Conservation (phyloP, 805 yeast genomes). For the Ogataea populi-albae region DNA sequence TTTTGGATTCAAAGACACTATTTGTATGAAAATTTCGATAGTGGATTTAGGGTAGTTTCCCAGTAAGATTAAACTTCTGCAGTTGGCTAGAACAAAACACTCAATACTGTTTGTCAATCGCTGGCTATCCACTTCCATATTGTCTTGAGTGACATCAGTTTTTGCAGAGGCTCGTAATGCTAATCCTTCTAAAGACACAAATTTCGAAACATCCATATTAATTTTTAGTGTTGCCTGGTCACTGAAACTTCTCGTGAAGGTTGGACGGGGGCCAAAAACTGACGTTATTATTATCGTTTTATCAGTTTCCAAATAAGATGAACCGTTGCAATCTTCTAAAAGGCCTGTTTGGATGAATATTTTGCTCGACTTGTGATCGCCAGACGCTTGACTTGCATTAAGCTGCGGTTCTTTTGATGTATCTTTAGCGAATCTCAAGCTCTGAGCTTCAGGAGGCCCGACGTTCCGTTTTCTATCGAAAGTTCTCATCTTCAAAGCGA, state of each 20-base stretch:
- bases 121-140: conserved; percentile 12
- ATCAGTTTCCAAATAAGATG: conserved; percentile 72
- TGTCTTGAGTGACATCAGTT: conserved; percentile 39
- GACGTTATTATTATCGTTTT: conserved; percentile 62
- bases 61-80: conserved; percentile 44
- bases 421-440: conserved; percentile 37
- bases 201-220: conserved; percentile 45
- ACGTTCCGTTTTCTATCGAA: conserved; percentile 81
- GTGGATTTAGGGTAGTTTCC: conserved; percentile 87
- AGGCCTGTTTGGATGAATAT: conserved; percentile 63
- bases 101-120: conserved; percentile 34
- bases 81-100: conserved; percentile 36
- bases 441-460: conserved; percentile 72
- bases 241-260: conserved; percentile 32
- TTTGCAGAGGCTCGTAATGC: conserved; percentile 40
- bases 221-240: conserved; percentile 29
- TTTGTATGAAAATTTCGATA: conserved; percentile 70
- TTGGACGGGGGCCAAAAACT: conserved; percentile 88
- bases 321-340: conserved; percentile 74
- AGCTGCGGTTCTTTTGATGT: background rate
- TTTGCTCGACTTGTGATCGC: conserved; percentile 6
- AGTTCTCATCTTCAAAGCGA: conserved; percentile 38
- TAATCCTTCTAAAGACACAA: conserved; percentile 25
- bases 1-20: conserved; percentile 47
- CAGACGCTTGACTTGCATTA: too few species aligned